A percentile compares a stretch with the other conserved stretches of the same genome.
These are phyloP conservation scores for Fusarium heterosporum DNA, from an alignment of 2,329 filamentous ascomycete species.

Conservation along the genomic window DNA sequence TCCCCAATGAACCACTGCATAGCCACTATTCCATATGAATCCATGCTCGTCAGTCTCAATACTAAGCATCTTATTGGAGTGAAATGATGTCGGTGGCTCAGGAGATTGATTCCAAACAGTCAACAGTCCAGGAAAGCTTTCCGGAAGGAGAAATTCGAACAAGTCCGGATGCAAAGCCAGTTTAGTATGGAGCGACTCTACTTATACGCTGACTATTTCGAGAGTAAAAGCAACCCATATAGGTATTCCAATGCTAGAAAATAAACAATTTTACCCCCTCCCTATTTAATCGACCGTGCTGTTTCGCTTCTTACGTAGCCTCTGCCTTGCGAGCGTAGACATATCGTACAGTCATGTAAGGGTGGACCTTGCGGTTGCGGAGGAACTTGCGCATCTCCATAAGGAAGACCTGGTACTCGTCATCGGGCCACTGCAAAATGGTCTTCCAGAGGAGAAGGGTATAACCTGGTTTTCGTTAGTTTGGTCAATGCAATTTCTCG, in stretches of 20 bases:
- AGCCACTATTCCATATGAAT: too few species aligned
- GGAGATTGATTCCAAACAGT: too few species aligned
- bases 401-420: slow-evolving; percentile 40
- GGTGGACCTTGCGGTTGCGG: slow-evolving; percentile 29
- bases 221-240: not conserved
- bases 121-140: too few species aligned
- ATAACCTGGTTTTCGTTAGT: slow-evolving; percentile 10
- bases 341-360: slow-evolving; percentile 38
- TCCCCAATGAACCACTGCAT: too few species aligned
- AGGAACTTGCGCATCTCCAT: slow-evolving; percentile 35
- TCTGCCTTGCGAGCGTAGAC: slow-evolving; percentile 37
- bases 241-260: not conserved
- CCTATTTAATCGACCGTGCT: not conserved
- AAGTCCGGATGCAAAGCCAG: too few species aligned
- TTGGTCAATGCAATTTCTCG: accelerated
- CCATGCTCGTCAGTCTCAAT: too few species aligned
- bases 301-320: not conserved
- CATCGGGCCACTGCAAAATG: slow-evolving; percentile 37
- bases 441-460: slow-evolving; percentile 37
- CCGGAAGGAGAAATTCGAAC: too few species aligned
- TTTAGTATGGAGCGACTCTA: not conserved
- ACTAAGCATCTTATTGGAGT: too few species aligned
- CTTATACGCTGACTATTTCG: not conserved
- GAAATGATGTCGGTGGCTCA: too few species aligned
- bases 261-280: not conserved